phyloP scores from a whole-genome alignment of 106 monocot genomes.

The Allium cepa region DNA sequence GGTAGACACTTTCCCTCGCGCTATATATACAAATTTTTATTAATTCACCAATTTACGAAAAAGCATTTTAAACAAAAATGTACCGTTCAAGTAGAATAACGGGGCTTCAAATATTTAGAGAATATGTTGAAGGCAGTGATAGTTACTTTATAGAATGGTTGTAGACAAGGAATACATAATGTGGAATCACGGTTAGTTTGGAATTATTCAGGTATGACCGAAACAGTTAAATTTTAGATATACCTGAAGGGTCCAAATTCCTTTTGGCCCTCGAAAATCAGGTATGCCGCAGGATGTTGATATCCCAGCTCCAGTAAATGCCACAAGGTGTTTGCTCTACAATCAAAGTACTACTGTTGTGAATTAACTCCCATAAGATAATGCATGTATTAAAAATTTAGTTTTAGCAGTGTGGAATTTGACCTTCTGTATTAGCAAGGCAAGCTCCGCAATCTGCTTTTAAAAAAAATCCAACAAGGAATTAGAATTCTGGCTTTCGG shows the following conservation, averaged over 20 bases:
- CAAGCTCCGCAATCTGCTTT: constrained; percentile 88
- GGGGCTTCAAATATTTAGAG: too few species aligned
- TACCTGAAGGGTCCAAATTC: constrained; percentile 99
- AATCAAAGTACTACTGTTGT: background rate
- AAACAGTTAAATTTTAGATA: background rate
- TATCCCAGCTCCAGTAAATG: constrained; percentile 97
- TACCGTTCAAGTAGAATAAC: too few species aligned
- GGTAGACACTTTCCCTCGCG: constrained; percentile 71
- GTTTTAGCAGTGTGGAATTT: constrained; percentile 3
- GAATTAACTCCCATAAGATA: background rate
- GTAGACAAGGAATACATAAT: too few species aligned
- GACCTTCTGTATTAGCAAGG: constrained; percentile 68
- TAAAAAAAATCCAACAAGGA: background rate
- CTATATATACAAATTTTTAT: constrained; percentile 26
- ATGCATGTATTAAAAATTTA: background rate
- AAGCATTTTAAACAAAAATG: background rate
- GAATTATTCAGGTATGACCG: too few species aligned
- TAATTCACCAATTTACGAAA: constrained; percentile 1
- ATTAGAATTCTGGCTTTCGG: too few species aligned
- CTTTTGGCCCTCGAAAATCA: constrained; percentile 98
- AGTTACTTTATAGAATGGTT: too few species aligned
- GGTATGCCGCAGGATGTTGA: constrained; percentile 98
- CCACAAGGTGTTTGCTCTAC: constrained; percentile 95
- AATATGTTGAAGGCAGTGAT: too few species aligned
- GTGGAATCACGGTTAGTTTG: too few species aligned